Base-by-base conservation (phyloP, 768 basidiomycete species). In the Lactarius evosmus region DNA sequence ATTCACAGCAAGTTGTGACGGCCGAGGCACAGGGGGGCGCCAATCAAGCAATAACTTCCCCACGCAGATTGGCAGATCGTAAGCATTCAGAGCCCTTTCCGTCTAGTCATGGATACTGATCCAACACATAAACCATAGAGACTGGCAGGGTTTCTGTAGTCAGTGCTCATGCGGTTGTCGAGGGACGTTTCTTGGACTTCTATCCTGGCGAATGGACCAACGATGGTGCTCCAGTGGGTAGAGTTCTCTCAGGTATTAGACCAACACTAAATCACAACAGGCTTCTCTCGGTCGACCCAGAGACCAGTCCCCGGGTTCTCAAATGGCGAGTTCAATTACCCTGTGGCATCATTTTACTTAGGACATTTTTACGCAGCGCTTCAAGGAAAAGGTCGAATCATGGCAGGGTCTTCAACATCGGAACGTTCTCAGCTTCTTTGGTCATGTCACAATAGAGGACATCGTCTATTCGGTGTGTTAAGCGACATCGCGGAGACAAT, bases 131-230 rank as follows among this genome's bases (percentile, higher is more conserved):
- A 33, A 56, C 36, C 7, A 7, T 33, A 67, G 66, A 61, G 27
- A 53, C 66, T 32, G 56, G 51, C 14, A 79, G 79, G 67, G 74
- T 83, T 14, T 70, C 70, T 16, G 41, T 72, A 46, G 71, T 66
- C n/a, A 72, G 71, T 29, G 70, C 73, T 36, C 67, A 72, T 27
- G 67, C 73, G 0, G 73, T 76, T 11, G 72, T 73, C 33, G 71
- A 71, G 53, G 80, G 79, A 29, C 71, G 73, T 38, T 77, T 69
- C 61, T 75, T 79, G 65, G 78, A 79, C 64, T 73, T 81, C 49
- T 79, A 74, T 63, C 56, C 65, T 29, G 80, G 80, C 6, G 71
- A 75, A 64, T 82, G 81, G 81, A 70, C 79, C 22, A 75, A 75
- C 36, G 70, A 74, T 58, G 76, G 78, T 66, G 71, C 72, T 40